Base-by-base conservation (phyloP, 306 rosid species). In the Lablab purpureus region DNA sequence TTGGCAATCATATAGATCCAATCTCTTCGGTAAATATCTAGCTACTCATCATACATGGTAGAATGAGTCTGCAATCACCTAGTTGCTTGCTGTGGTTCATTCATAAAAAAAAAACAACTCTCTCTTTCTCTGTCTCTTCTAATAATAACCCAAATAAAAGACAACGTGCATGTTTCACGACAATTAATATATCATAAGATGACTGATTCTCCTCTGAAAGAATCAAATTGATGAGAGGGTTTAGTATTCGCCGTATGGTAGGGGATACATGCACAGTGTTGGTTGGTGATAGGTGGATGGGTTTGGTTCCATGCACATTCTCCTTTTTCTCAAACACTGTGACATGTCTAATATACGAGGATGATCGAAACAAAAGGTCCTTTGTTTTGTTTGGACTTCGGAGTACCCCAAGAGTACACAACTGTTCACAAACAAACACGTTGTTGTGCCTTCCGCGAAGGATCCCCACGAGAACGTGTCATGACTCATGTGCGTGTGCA, bases 241-340 rank as follows among this genome's bases (percentile, higher is more conserved):
- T 4, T 27, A 60, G 34, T 75, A 34, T 23, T 58, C 36, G 70
- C 9, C 81, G 72, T 74, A 69, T 51, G 46, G 41, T 64, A 77
- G 40, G 47, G 71, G 82, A 6, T 68, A 59, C 66, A 81, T 75
- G 77, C 80, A 71, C 23, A 23, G 36, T 11, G 76, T 58, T 83
- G 80, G 71, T 77, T 55, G 76, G 66, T 65, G 66, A 83, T 65
- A n/a, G n/a, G n/a, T 73, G 40, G 50, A 63, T 25, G 52, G 25
- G 82, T 41, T 72, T 64, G 80, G 80, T 77, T 83, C 1, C 83
- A 72, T 72, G 82, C 43, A 82, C 11, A 30, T 71, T 40, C 32
- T n/a, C 30, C 70, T n/a, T 68, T 37, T 68, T 30, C 70, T 8
- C 27, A 64, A 17, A 32, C 18, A 64, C 5, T 10, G 1, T n/a